Conservation (phyloP, 148 eudicot genomes). For the Arbutus unedo region DNA sequence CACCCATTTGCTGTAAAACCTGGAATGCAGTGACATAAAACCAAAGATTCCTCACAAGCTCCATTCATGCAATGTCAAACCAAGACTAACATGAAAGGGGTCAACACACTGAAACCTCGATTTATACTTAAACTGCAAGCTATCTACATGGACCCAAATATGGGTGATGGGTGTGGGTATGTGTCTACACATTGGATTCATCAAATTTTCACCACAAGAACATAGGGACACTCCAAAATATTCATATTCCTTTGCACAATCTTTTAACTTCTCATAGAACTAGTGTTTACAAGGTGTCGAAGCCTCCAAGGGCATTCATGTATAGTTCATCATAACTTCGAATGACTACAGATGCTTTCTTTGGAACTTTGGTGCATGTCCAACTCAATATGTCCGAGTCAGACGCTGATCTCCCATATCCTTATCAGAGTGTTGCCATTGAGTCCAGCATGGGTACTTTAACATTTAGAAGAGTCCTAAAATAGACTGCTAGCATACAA, state of each 20-base stretch:
- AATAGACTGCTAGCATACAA: background rate
- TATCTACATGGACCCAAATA: background rate
- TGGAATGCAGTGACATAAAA: slow-evolving; percentile 19
- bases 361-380: no score
- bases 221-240: no score
- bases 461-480: background rate
- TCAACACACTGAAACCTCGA: background rate
- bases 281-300: no score
- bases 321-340: no score
- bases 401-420: background rate
- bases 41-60: slow-evolving; percentile 14
- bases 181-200: background rate
- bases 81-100: background rate
- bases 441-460: background rate
- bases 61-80: background rate
- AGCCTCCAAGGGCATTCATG: background rate
- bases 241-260: no score
- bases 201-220: no score
- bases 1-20: slow-evolving; percentile 64
- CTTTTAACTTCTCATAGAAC: no score
- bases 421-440: background rate
- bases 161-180: background rate
- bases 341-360: no score
- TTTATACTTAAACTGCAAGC: background rate
- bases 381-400: background rate